phyloP scores from a whole-genome alignment of 768 basidiomycete species.

The Austroboletus eburneus region DNA sequence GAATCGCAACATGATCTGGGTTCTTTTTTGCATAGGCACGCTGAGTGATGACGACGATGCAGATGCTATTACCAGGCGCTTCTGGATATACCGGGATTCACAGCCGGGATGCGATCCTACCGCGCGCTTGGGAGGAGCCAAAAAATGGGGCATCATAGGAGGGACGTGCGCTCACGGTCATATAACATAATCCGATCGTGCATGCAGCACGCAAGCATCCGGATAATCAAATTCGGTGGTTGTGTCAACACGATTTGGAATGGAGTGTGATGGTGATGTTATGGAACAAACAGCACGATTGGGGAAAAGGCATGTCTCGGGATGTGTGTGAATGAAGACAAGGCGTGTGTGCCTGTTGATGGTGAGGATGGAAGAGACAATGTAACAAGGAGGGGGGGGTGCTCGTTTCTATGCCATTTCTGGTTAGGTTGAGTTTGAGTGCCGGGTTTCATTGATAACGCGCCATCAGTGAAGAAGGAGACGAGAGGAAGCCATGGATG shows the following conservation, averaged over 20 bases:
- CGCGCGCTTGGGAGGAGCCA: not conserved
- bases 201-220: conserved; percentile 10
- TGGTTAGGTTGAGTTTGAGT: conserved; percentile 5
- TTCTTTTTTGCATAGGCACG: not conserved
- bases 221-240: conserved; percentile 15
- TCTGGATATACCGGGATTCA: conserved; percentile 2
- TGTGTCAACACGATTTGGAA: conserved; percentile 4
- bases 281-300: not conserved
- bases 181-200: not conserved
- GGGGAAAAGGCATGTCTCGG: conserved; percentile 1
- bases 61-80: conserved; percentile 3
- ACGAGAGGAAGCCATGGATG: conserved; percentile 9
- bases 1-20: conserved; percentile 5
- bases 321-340: conserved; percentile 1
- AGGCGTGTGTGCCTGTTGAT: conserved; percentile 4
- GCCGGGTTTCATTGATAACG: conserved; percentile 12
- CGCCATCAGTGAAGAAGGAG: conserved; percentile 11
- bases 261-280: conserved; percentile 6
- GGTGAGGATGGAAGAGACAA: conserved; percentile 3
- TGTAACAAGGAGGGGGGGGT: conserved; percentile 4
- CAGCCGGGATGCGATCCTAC: not conserved
- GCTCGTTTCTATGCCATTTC: conserved; percentile 21
- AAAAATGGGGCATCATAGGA: not conserved
- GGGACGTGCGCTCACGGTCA: conserved; percentile 11
- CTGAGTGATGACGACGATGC: not conserved